Base-by-base conservation (phyloP, 23 red algal genomes). In the Pyropia haitanensis region DNA sequence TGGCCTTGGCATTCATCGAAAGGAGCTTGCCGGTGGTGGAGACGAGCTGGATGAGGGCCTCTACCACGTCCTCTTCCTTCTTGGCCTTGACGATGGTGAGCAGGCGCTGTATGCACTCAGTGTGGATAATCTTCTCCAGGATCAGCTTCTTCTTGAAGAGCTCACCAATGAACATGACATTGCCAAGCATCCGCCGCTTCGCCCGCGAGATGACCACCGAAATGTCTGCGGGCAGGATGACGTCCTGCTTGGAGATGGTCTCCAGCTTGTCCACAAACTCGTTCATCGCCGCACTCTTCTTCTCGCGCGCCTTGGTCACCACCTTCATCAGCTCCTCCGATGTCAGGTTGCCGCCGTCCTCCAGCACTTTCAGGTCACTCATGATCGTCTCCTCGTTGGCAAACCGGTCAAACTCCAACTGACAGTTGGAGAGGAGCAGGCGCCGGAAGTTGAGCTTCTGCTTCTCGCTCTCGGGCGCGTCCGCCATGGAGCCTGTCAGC, bases 101-200 rank as follows among this genome's bases (percentile, higher is more conserved):
- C 44, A 98, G 64, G 18, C 60, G 62, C 33, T 80, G 77, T 26
- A 98, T 86, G 71, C 85, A 91, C 1, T 89, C 53, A 1, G 64
- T 58, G 55, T 80, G 80, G 58, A 98, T 87, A 49, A 98, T 62
- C 32, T 74, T 51, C 58, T 98, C 85, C 53, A 30, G 55, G 31
- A 98, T 67, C 49, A 98, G 58, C 49, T 88, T 78, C 50, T 98
- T 98, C 16, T 79, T 61, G 60, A 78, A 98, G 0, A 98, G 78
- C 29, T 98, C 84, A 17, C 94, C 80, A 51, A 98, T 98, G 48
- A 98, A 98, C 27, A 68, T 72, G 21, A 98, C 78, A 59, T 98
- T 98, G 58, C 85, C 94, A 21, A 98, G 71, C 94, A 98, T 98
- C 61, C 94, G 80, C 59, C 73, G 73, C 58, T 98, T 98, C 30